Base-by-base conservation (phyloP, 768 basidiomycete species). In the Tylopilus vinaceipallidus region DNA sequence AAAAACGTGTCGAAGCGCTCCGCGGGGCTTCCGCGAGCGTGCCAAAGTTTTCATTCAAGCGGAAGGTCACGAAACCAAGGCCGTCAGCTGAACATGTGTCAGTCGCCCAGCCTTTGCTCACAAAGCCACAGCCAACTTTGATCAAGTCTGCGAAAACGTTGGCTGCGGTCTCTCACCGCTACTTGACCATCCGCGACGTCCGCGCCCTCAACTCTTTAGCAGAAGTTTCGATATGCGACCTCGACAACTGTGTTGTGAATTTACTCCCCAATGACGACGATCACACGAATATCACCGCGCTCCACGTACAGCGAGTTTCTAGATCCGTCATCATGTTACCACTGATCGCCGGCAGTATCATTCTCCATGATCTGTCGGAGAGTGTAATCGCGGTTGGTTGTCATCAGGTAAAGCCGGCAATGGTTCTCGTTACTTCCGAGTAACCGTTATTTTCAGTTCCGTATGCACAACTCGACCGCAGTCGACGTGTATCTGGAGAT, bases 391-490 rank as follows among this genome's bases (percentile, higher is more conserved):
- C 81, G 11, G 70, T 88, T 4, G 84, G 81, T 2, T 88, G 87
- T 57, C 92, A 91, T 61, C 93, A 95, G 78, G 93, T 91, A 59
- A 33, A 10, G 16, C 20, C 7, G 38, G 53, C 11, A 23, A 12
- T 35, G 29, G 6, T 16, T 27, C 22, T 37, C 5, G 27, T 10
- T 11, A 11, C 10, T 17, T 26, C 4, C 0, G 17, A 22, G 27
- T 52, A 24, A 47, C 22, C 19, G 26, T 22, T 42, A 14, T 35
- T 17, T 13, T 42, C 62, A 95, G 93, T 92, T 93, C 63, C 84
- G 93, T 37, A 92, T 95, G 81, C 93, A 95, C 64, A 75, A 77
- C 17, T 91, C 92, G 1, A 73, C 62, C 0, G 52, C 72, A 9
- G 79, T 85, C 0, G 80, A 83, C 42, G 77, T 92, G 3, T 84